Evolutionary conservation across 345 rosid genomes (phyloP).

Genomic region (Brassica nigra): DNA sequence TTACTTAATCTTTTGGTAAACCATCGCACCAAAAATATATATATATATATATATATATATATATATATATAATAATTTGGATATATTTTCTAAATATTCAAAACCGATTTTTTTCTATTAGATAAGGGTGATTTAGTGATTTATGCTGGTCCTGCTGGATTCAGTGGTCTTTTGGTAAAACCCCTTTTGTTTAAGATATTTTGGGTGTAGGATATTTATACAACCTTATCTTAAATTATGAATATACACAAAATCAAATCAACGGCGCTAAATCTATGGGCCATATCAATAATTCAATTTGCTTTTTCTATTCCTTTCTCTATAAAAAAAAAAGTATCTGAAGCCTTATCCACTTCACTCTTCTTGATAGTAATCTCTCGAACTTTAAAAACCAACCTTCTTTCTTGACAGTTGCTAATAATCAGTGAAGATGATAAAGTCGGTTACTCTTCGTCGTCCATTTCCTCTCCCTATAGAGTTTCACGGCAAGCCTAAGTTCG

Average conservation of each 20-base stretch:
- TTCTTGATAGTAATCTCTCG: background rate
- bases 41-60: too few relatives aligned
- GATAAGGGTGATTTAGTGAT: too few relatives aligned
- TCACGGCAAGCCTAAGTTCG: constrained; percentile 16
- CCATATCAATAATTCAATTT: background rate
- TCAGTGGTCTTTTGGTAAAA: too few relatives aligned
- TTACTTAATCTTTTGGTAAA: too few relatives aligned
- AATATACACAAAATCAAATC: background rate
- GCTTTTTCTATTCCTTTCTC: background rate
- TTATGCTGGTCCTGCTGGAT: too few relatives aligned
- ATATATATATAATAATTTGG: too few relatives aligned
- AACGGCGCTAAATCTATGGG: background rate
- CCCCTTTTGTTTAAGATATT: background rate
- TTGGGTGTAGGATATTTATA: background rate
- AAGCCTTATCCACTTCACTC: background rate
- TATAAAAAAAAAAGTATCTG: background rate
- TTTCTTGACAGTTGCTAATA: background rate
- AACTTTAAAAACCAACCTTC: background rate
- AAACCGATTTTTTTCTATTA: too few relatives aligned
- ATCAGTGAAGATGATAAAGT: constrained; percentile 49
- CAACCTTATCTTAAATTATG: background rate
- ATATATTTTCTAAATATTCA: too few relatives aligned
- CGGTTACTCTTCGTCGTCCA: constrained; percentile 44
- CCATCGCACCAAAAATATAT: too few relatives aligned
- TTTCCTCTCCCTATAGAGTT: constrained; percentile 42